These are phyloP conservation scores for Nemania sp. DNA, from an alignment of 2,329 filamentous ascomycete genomes.

Conservation along the genomic window DNA sequence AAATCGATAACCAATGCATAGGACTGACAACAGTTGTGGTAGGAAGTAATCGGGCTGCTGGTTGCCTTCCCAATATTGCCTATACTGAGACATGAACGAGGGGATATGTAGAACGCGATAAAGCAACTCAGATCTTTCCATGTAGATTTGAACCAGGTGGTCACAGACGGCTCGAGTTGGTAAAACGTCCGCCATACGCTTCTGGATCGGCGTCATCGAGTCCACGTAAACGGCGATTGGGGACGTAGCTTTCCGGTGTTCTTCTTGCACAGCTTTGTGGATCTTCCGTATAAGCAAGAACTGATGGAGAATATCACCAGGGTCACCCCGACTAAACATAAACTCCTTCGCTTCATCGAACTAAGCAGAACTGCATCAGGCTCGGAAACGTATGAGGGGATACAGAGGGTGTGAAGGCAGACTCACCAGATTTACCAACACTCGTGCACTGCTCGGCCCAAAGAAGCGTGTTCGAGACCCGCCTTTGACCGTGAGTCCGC, in stretches of 20 bases:
- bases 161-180: conserved; percentile 57
- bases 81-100: conserved; percentile 56
- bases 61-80: conserved; percentile 56
- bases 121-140: conserved; percentile 56
- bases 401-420: neutral
- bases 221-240: conserved; percentile 62
- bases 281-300: conserved; percentile 53
- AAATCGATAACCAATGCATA: conserved; percentile 59
- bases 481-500: conserved; percentile 56
- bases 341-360: conserved; percentile 60
- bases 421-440: conserved; percentile 58
- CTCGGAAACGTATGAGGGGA: neutral
- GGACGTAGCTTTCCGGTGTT: conserved; percentile 51
- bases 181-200: conserved; percentile 61
- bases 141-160: conserved; percentile 53
- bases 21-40: conserved; percentile 56
- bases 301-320: conserved; percentile 48
- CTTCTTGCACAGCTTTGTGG: conserved; percentile 53
- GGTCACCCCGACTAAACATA: conserved; percentile 48
- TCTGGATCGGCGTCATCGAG: conserved; percentile 61
- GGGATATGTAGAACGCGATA: conserved; percentile 59
- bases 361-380: conserved; percentile 40
- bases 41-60: conserved; percentile 55
- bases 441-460: conserved; percentile 57
- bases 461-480: conserved; percentile 55